A percentile compares a stretch with the other conserved stretches of the same genome.
Conservation (phyloP, 208 protist genomes). For the Trypanosoma rangeli region DNA sequence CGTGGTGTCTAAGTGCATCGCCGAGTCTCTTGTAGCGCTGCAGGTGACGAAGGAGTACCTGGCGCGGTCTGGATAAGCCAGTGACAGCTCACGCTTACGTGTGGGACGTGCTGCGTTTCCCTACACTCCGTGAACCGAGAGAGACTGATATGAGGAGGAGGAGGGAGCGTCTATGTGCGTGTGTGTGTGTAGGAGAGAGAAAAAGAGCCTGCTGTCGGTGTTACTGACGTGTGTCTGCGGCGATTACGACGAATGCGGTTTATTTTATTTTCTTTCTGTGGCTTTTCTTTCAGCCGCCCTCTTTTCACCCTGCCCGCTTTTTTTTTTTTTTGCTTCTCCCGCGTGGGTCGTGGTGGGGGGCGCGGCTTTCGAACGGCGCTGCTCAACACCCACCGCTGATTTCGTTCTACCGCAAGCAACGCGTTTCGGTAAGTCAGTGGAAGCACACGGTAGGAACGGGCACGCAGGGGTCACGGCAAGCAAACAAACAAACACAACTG, state of each 20-base stretch:
- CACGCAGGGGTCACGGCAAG: too few species aligned
- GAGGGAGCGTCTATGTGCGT: not conserved
- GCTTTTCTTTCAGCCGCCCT: not conserved
- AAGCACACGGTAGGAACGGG: too few species aligned
- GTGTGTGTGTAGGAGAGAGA: not conserved
- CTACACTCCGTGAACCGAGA: not conserved
- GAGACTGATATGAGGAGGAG: not conserved
- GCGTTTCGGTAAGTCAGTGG: not conserved
- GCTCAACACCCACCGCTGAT: not conserved
- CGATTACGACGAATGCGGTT: not conserved
- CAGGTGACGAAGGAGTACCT: not conserved
- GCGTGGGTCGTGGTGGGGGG: not conserved
- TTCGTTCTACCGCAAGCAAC: not conserved
- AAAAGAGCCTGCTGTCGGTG: not conserved
- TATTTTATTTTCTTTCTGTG: not conserved
- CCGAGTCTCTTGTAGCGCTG: not conserved
- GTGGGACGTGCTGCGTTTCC: not conserved
- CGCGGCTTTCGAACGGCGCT: not conserved
- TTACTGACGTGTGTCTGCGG: not conserved
- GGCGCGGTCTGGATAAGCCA: not conserved
- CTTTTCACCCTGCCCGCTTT: not conserved
- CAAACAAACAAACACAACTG: not conserved
- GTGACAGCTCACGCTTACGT: not conserved
- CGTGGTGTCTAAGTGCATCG: not conserved
- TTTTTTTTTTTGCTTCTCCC: slow-evolving; percentile 5